Percentiles rank a stretch among this genome's conserved stretches.
These are phyloP conservation scores for Jacaranda copaia DNA, from an alignment of 257 asterid genomes.

Conservation along the genomic window DNA sequence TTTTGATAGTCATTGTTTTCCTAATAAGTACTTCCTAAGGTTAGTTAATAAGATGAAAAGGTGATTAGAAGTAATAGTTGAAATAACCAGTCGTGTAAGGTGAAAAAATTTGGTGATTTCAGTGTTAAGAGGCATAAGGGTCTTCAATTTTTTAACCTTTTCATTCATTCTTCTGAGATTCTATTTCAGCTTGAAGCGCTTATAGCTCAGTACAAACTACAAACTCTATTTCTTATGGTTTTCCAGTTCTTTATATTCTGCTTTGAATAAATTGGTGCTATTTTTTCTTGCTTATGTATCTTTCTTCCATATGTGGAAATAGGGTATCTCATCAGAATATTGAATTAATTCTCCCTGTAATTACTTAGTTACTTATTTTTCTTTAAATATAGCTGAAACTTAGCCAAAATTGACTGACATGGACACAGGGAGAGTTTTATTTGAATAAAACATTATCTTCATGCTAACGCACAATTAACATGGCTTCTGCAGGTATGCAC, in stretches of 20 bases:
- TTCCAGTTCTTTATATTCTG: constrained; percentile 4
- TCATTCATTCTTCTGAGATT: constrained; percentile 11
- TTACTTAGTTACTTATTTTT: background rate
- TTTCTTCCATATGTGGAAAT: constrained; percentile 10
- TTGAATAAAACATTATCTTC: background rate
- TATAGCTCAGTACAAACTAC: background rate
- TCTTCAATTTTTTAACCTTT: background rate
- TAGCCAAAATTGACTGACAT: background rate
- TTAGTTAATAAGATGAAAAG: constrained; percentile 11
- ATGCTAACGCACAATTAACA: constrained; percentile 24
- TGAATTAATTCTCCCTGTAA: background rate
- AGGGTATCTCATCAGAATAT: constrained; percentile 18
- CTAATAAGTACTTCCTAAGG: background rate
- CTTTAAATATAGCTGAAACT: background rate
- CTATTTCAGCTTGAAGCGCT: constrained; percentile 12
- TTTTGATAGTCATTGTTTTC: constrained; percentile 13
- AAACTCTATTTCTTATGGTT: constrained; percentile 9
- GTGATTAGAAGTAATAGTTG: constrained; percentile 15
- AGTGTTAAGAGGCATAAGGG: constrained; percentile 15
- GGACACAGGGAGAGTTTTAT: constrained; percentile 6
- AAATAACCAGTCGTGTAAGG: background rate
- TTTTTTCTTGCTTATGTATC: background rate
- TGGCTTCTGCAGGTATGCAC: constrained; percentile 72
- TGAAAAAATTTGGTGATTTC: constrained; percentile 18
- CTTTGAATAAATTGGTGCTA: background rate